phyloP scores from a whole-genome alignment of 768 basidiomycete species.

The Amanita exitialis region DNA sequence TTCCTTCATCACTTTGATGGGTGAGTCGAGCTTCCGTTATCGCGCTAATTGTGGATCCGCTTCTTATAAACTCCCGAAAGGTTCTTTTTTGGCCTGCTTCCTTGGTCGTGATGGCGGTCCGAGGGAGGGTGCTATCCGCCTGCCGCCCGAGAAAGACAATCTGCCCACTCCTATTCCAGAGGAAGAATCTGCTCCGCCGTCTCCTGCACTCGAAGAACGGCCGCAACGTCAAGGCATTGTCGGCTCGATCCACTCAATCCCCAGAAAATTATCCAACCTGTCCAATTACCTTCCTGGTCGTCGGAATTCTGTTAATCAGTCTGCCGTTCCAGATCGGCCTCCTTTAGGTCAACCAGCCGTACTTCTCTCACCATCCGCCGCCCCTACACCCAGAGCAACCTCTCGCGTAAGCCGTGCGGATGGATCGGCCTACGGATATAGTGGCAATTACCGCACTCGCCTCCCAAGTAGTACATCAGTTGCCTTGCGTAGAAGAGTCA shows the following conservation, averaged over 20 bases:
- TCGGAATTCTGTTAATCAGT: slow-evolving; percentile 21
- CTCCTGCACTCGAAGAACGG: slow-evolving; percentile 35
- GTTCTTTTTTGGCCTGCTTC: slow-evolving; percentile 83
- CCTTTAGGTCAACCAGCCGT: slow-evolving; percentile 31
- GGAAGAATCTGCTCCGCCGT: slow-evolving; percentile 41
- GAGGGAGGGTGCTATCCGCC: slow-evolving; percentile 73
- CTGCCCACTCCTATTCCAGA: slow-evolving; percentile 51
- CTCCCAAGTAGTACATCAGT: slow-evolving; percentile 35
- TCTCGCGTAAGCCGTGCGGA: slow-evolving; percentile 51
- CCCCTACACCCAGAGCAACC: slow-evolving; percentile 32
- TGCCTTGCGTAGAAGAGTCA: slow-evolving; percentile 38
- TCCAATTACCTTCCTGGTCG: slow-evolving; percentile 51
- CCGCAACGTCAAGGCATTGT: slow-evolving; percentile 29
- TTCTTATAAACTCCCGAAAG: slow-evolving; percentile 24
- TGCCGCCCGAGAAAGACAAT: slow-evolving; percentile 63
- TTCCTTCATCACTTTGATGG: slow-evolving; percentile 61
- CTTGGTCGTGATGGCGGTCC: slow-evolving; percentile 88
- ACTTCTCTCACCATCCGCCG: slow-evolving; percentile 32
- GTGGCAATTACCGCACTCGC: slow-evolving; percentile 43
- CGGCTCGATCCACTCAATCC: slow-evolving; percentile 37
- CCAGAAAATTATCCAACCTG: slow-evolving; percentile 48
- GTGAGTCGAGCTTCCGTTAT: slow-evolving; percentile 25
- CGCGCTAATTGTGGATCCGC: slow-evolving; percentile 2
- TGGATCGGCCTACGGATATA: slow-evolving; percentile 78
- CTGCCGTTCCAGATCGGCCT: slow-evolving; percentile 18